These are phyloP conservation scores for Termitomyces sp. DNA, from an alignment of 768 basidiomycete genomes.

Conservation along the genomic window DNA sequence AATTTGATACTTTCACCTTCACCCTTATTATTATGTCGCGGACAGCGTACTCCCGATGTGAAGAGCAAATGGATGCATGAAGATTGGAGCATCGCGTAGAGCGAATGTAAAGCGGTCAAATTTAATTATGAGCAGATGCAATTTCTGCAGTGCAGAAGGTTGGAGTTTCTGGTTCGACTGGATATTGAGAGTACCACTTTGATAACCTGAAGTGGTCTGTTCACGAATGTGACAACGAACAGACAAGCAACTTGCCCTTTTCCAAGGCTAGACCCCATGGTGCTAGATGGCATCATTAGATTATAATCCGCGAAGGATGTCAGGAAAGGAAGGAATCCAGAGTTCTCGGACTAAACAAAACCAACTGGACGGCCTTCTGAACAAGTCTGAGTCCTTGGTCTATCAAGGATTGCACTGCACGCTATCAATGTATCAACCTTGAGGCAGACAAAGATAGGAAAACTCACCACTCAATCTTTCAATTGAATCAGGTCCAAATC, in stretches of 20 bases:
- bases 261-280: background rate
- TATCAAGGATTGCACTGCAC: background rate
- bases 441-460: background rate
- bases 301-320: background rate
- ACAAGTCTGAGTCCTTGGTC: background rate
- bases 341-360: background rate
- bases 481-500: background rate
- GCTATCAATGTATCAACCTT: background rate
- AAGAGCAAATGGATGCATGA: background rate
- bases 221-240: background rate
- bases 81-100: background rate
- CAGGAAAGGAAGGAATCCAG: background rate
- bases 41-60: no score
- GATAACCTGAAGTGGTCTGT: background rate
- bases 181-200: no score
- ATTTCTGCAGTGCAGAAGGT: background rate
- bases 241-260: background rate
- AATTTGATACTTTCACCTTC: background rate
- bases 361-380: background rate
- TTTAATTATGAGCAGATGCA: background rate
- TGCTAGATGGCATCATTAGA: background rate
- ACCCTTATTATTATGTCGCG: background rate
- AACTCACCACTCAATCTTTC: background rate
- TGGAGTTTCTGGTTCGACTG: background rate
- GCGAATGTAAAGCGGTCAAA: background rate